phyloP scores from a whole-genome alignment of 805 yeast genomes.

The Lipomyces lipofer region DNA sequence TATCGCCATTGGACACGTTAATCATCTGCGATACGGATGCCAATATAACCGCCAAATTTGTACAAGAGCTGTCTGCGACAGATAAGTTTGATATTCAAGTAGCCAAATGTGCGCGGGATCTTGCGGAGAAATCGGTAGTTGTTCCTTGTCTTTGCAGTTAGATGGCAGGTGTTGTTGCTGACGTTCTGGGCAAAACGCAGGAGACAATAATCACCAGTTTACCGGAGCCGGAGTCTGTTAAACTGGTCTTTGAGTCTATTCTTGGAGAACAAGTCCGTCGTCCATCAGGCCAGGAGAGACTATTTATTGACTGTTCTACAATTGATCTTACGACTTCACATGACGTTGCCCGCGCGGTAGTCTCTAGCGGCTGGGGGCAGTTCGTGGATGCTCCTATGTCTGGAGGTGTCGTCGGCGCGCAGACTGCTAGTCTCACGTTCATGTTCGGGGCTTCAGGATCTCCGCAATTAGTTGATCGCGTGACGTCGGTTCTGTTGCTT shows the following conservation, averaged over 20 bases:
- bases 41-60: background rate
- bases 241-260: background rate
- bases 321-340: background rate
- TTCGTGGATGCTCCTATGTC: conserved; percentile 2
- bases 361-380: background rate
- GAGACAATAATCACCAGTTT: conserved; percentile 1
- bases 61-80: background rate
- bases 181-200: background rate
- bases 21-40: background rate
- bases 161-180: background rate
- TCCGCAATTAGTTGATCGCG: conserved; percentile 1
- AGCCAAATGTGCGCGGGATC: background rate
- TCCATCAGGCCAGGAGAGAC: background rate
- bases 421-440: conserved; percentile 1
- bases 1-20: background rate
- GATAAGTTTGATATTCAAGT: background rate
- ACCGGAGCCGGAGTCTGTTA: background rate
- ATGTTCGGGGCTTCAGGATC: conserved; percentile 1
- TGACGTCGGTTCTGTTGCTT: background rate
- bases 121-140: background rate
- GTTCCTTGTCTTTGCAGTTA: background rate
- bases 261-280: background rate
- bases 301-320: conserved; percentile 3
- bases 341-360: background rate
- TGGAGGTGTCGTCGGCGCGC: conserved; percentile 2